These are phyloP conservation scores for Boechera stricta DNA, from an alignment of 345 rosid species.

Conservation along the genomic window DNA sequence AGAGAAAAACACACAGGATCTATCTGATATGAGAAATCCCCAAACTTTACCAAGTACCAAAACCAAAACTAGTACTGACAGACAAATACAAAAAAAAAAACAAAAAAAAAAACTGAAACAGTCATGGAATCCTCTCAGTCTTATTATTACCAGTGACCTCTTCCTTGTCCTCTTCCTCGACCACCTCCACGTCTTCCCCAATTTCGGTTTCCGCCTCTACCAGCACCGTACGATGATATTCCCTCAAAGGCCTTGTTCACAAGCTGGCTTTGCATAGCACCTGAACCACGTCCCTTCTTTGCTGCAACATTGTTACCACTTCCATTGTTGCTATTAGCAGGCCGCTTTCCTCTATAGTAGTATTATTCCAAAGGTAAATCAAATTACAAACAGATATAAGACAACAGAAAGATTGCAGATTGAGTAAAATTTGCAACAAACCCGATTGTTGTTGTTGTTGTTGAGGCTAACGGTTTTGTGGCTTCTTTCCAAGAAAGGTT, in stretches of 20 bases:
- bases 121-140: constrained; percentile 17
- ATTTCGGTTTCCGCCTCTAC: constrained; percentile 62
- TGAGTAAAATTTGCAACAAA: constrained; percentile 42
- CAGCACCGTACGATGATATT: constrained; percentile 61
- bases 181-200: constrained; percentile 67
- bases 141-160: constrained; percentile 54
- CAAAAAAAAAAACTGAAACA: neutral
- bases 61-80: constrained; percentile 33
- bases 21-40: constrained; percentile 19
- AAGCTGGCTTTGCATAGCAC: constrained; percentile 64
- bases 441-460: constrained; percentile 64
- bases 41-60: constrained; percentile 38
- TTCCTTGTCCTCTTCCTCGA: constrained; percentile 74
- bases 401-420: constrained; percentile 12
- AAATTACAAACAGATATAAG: constrained; percentile 19
- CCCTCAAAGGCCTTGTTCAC: constrained; percentile 93
- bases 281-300: constrained; percentile 70
- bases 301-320: constrained; percentile 51
- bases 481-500: constrained; percentile 97
- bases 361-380: constrained; percentile 5
- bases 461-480: constrained; percentile 59
- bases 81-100: neutral
- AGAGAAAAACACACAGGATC: constrained; percentile 19
- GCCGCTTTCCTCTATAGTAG: constrained; percentile 70
- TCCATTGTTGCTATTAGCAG: constrained; percentile 64